Evolutionary conservation across 1,139 yeast genomes (phyloP), one percentile per base, ranked within the genome.

Genomic region (Geotrichum siamense): DNA sequence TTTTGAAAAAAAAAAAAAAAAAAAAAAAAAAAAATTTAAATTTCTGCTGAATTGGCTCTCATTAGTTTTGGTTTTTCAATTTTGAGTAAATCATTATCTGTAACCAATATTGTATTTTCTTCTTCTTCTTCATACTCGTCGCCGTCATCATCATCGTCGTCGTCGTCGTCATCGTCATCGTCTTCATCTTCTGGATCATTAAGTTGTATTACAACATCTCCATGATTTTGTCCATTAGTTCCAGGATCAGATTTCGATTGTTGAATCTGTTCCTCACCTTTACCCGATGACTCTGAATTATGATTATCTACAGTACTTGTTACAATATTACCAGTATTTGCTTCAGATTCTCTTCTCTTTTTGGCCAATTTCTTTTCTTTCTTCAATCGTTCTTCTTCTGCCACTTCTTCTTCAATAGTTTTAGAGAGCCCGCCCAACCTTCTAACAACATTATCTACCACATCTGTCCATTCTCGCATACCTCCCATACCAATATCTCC

Each of bases 401-500:
- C 46, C 21, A 38, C 46, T 23, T 43, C 46, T 23, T 43, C 43
- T 19, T 43, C 46, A n/a, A 38, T 36, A 4, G 56, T 60, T n/a
- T 55, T 58, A 3, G 58, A 57, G 2, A 55, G 57, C 3, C 63
- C 64, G 23, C 68, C 69, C 15, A 68, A 56, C 20, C 60, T 53
- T 4, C 77, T 72, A 42, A 85, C 78, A 45, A 86, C 63, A 13
- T 79, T 76, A 55, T 86, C 96, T 9, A 87, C 96, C 44, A 89
- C 76, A 53, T 87, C 96, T 50, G 79, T 75, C 96, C 97, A 89
- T 64, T 91, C 97, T 58, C 95, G 73, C 98, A 91, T 91, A 8
- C 97, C 98, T 21, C 98, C 98, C 70, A 78, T 82, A 2, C 98
- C 98, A 48, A 91, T 85, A 63, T 91, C 98, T 41, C 98, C 98